Conservation (phyloP, 495 filamentous ascomycete genomes). For the Penicillium manginii region DNA sequence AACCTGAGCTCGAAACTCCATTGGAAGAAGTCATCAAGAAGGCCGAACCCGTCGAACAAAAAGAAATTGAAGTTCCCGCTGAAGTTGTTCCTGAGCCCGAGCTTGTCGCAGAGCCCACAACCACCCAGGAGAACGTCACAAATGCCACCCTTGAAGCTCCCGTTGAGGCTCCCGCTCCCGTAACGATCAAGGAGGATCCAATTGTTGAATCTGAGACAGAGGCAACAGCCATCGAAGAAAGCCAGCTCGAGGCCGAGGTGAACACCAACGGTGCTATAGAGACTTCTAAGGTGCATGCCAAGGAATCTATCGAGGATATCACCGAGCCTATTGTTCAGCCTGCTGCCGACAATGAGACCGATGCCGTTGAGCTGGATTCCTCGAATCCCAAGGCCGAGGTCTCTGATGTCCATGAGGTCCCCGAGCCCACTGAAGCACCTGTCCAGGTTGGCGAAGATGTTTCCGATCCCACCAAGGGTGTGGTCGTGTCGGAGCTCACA, state of each 20-base stretch:
- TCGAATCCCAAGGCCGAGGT: slow-evolving; percentile 3
- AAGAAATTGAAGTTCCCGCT: neutral
- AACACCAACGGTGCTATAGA: neutral
- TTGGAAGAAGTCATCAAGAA: neutral
- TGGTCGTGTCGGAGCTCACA: slow-evolving; percentile 7
- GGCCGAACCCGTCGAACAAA: neutral
- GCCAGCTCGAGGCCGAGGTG: neutral
- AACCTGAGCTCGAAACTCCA: slow-evolving; percentile 11
- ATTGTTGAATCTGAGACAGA: neutral
- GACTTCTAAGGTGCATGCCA: neutral
- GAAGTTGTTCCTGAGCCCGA: slow-evolving; percentile 11
- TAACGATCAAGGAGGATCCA: neutral
- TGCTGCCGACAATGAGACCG: slow-evolving; percentile 6
- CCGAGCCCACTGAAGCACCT: slow-evolving; percentile 1
- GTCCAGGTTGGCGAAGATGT: slow-evolving; percentile 4
- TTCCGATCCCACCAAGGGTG: slow-evolving; percentile 9
- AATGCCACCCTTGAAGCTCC: slow-evolving; percentile 8
- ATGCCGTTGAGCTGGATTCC: neutral
- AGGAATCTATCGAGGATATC: neutral
- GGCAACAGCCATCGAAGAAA: neutral
- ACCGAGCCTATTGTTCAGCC: slow-evolving; percentile 2
- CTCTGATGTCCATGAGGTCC: slow-evolving; percentile 6
- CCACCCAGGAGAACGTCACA: slow-evolving; percentile 2
- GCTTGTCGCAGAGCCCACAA: slow-evolving; percentile 5
- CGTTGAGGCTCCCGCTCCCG: neutral